A percentile compares a stretch with the other conserved stretches of the same genome.
phyloP scores from a whole-genome alignment of 2,329 filamentous ascomycete genomes.

The Pyrenophora seminiperda region DNA sequence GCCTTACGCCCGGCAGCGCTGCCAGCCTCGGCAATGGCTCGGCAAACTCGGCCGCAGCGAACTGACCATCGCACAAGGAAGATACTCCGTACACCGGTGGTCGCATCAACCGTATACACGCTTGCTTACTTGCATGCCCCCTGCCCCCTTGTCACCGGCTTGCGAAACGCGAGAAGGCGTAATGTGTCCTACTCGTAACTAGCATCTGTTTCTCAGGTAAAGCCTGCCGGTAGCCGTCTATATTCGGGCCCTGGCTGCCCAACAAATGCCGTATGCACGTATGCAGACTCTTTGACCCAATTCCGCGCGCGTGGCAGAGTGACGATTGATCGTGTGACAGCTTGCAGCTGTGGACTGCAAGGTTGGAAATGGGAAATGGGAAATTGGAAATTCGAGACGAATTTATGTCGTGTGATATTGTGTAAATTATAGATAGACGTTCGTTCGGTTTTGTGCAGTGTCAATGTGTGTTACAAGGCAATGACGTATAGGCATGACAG shows the following conservation, averaged over 20 bases:
- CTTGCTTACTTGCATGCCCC: background rate
- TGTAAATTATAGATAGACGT: background rate
- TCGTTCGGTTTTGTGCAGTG: background rate
- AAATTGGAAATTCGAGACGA: too few relatives aligned
- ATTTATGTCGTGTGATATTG: background rate
- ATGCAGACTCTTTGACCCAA: background rate
- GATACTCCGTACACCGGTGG: background rate
- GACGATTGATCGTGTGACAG: background rate
- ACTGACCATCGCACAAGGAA: background rate
- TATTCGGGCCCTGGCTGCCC: constrained; percentile 6
- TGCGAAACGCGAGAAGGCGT: background rate
- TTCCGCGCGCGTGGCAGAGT: background rate
- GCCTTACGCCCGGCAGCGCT: background rate
- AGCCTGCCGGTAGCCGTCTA: constrained; percentile 1
- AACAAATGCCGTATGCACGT: constrained; percentile 13
- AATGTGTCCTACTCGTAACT: background rate
- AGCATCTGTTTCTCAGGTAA: constrained; percentile 1
- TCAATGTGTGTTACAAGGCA: constrained; percentile 4
- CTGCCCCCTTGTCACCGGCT: background rate
- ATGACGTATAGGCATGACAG: constrained; percentile 9
- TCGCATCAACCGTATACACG: background rate
- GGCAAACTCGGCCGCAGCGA: background rate
- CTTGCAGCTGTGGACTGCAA: background rate
- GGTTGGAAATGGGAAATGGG: too few relatives aligned
- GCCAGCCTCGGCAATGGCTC: background rate